phyloP scores from a whole-genome alignment of 177 flowering plant genomes.

The Telopea speciosissima region DNA sequence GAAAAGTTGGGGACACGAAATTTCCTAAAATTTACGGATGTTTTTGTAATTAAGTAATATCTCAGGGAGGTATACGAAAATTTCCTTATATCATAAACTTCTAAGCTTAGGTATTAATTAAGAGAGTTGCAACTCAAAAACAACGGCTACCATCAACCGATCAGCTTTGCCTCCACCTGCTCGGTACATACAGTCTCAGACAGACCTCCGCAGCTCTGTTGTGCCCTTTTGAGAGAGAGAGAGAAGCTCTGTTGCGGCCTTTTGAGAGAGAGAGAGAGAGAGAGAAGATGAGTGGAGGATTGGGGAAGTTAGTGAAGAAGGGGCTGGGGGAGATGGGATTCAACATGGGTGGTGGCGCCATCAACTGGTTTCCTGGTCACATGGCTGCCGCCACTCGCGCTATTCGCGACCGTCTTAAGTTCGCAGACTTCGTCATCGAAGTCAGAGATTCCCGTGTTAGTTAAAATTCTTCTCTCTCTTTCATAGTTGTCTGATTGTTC shows the following conservation, averaged over 20 bases:
- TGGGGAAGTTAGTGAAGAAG: constrained; percentile 39
- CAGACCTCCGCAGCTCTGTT: neutral
- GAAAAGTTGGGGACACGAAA: too few relatives aligned
- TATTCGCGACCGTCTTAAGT: constrained; percentile 79
- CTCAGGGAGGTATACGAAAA: too few relatives aligned
- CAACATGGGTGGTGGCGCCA: constrained; percentile 56
- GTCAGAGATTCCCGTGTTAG: constrained; percentile 82
- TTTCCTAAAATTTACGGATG: too few relatives aligned
- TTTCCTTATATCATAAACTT: too few relatives aligned
- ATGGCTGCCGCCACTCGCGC: constrained; percentile 97
- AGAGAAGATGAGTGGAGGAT: constrained; percentile 25
- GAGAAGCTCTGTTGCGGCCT: neutral
- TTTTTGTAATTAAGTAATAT: too few relatives aligned
- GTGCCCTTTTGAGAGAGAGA: neutral
- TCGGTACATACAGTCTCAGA: neutral
- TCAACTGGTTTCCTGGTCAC: constrained; percentile 97
- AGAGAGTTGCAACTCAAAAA: too few relatives aligned
- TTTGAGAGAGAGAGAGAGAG: constrained; percentile 12
- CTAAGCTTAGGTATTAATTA: too few relatives aligned
- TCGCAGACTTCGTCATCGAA: constrained; percentile 87
- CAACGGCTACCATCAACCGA: too few relatives aligned
- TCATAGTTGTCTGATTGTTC: neutral
- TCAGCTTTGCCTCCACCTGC: neutral
- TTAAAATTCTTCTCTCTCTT: neutral
- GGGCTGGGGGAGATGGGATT: constrained; percentile 68